A percentile compares a stretch with the other conserved stretches of the same genome.
Conservation (phyloP, 2,329 filamentous ascomycete species). For the Venturia pyrina region DNA sequence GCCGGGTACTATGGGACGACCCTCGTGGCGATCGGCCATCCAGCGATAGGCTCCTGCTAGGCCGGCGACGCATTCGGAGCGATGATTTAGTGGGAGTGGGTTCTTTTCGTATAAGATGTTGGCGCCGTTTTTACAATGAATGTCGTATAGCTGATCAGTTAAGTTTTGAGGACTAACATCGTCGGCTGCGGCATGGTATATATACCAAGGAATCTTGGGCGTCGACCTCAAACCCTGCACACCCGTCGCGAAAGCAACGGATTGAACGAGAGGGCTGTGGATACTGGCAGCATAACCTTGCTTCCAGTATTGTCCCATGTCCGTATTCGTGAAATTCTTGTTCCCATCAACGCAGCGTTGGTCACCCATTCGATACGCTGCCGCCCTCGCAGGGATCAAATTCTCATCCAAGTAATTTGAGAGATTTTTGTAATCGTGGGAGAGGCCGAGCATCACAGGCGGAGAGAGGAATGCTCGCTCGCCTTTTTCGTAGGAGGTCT, state of each 20-base stretch:
- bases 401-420: slow-evolving; percentile 8
- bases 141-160: slow-evolving; percentile 5
- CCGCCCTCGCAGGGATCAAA: slow-evolving; percentile 1
- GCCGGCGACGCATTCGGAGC: slow-evolving; percentile 7
- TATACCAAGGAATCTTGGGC: slow-evolving; percentile 10
- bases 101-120: slow-evolving; percentile 10
- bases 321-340: slow-evolving; percentile 5
- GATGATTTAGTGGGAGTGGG: slow-evolving; percentile 2
- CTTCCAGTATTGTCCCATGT: slow-evolving; percentile 5
- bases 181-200: slow-evolving; percentile 6
- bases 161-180: slow-evolving; percentile 6
- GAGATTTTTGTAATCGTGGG: slow-evolving; percentile 11
- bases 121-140: slow-evolving; percentile 5
- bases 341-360: slow-evolving; percentile 7
- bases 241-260: not conserved
- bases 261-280: not conserved
- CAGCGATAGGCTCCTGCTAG: slow-evolving; percentile 8
- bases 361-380: not conserved
- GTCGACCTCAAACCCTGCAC: slow-evolving; percentile 7
- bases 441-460: slow-evolving; percentile 8
- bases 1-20: slow-evolving; percentile 1
- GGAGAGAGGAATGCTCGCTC: not conserved
- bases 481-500: not conserved
- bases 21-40: slow-evolving; percentile 11
- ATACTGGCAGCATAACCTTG: not conserved